Evolutionary conservation across 768 basidiomycete species (phyloP).

Genomic region (Clitopilus passeckerianus): DNA sequence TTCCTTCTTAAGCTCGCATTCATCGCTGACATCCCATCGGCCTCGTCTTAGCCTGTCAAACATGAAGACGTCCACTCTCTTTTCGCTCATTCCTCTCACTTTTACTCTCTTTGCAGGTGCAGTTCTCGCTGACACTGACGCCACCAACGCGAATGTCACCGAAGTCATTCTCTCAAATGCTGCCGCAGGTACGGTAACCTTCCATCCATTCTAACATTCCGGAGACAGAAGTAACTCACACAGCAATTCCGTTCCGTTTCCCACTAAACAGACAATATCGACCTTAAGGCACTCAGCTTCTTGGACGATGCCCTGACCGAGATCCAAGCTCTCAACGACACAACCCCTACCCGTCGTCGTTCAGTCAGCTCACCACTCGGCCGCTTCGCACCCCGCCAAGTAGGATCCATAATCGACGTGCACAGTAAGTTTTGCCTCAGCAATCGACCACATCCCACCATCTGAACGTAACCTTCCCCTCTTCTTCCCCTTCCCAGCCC

Average conservation of each 20-base stretch:
- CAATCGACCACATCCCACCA: background rate
- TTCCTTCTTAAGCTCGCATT: background rate
- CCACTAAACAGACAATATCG: constrained; percentile 20
- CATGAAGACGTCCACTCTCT: constrained; percentile 27
- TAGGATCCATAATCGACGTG: constrained; percentile 20
- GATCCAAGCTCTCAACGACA: constrained; percentile 16
- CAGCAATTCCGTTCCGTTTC: background rate
- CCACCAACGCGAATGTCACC: constrained; percentile 11
- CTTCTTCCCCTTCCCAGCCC: constrained; percentile 12
- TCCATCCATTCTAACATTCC: background rate
- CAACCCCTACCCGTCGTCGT: constrained; percentile 2
- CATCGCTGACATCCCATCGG: background rate
- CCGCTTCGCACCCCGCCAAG: constrained; percentile 10
- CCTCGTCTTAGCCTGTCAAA: constrained; percentile 14
- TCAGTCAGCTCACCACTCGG: constrained; percentile 2
- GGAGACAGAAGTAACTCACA: background rate
- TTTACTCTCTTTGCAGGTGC: constrained; percentile 5
- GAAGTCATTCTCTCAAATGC: constrained; percentile 21
- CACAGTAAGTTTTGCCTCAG: constrained; percentile 17
- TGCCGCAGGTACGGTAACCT: constrained; percentile 17
- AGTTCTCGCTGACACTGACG: constrained; percentile 12
- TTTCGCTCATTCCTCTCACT: constrained; percentile 12
- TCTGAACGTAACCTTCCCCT: background rate
- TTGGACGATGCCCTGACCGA: constrained; percentile 16
- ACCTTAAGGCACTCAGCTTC: constrained; percentile 21